A percentile compares a stretch with the other conserved stretches of the same genome.
These are phyloP conservation scores for Rutidosis leptorrhynchoides DNA, from an alignment of 129 eudicot species.

Conservation along the genomic window DNA sequence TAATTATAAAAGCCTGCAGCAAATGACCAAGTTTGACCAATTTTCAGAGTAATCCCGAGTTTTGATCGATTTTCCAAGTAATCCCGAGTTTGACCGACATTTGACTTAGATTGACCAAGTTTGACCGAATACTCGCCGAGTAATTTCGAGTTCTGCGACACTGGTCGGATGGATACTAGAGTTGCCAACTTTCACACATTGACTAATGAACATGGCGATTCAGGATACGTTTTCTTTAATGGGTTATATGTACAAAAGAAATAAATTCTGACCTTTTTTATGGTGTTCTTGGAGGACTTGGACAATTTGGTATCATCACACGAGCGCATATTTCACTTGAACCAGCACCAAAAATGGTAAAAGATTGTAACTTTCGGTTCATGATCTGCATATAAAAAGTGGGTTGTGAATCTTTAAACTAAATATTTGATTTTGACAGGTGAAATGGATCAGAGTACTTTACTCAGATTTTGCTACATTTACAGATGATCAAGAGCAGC, in stretches of 20 bases:
- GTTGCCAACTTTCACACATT: too few species aligned
- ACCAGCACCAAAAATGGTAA: constrained; percentile 81
- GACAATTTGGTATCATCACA: constrained; percentile 94
- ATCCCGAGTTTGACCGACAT: too few species aligned
- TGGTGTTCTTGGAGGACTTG: constrained; percentile 96
- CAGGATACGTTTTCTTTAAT: too few species aligned
- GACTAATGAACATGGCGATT: too few species aligned
- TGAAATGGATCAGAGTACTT: constrained; percentile 89
- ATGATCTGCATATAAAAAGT: neutral
- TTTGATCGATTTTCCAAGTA: too few species aligned
- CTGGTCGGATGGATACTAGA: too few species aligned
- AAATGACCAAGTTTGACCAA: too few species aligned
- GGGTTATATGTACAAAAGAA: constrained; percentile 59
- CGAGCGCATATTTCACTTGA: constrained; percentile 75
- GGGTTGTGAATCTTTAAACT: constrained; percentile 12
- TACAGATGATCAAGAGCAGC: constrained; percentile 73
- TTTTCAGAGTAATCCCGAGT: too few species aligned
- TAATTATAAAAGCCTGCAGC: constrained; percentile 52
- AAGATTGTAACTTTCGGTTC: neutral
- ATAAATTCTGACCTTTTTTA: constrained; percentile 78
- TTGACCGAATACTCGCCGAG: too few species aligned
- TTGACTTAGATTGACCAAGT: too few species aligned
- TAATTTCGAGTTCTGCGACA: too few species aligned
- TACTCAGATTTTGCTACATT: constrained; percentile 67
- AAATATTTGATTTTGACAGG: constrained; percentile 48